Evolutionary conservation across 2,329 filamentous ascomycete genomes (phyloP).

Genomic region (Fusarium luffae): DNA sequence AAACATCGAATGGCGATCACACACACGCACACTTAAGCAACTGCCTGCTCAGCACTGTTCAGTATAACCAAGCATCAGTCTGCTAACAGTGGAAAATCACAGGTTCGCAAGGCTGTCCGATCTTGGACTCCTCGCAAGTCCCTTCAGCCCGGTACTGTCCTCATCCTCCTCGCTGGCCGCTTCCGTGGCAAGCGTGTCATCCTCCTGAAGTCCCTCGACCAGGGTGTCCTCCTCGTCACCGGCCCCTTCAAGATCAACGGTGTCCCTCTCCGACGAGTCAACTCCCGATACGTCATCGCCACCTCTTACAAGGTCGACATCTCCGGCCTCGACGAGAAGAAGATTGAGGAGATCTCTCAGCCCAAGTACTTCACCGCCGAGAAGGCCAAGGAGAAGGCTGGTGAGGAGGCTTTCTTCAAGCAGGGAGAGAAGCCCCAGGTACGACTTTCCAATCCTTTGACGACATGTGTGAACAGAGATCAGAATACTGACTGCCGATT

Average conservation of each 20-base stretch:
- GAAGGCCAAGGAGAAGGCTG: constrained; percentile 93
- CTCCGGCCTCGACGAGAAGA: constrained; percentile 86
- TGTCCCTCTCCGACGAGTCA: constrained; percentile 94
- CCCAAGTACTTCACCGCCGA: constrained; percentile 96
- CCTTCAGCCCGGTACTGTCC: constrained; percentile 93
- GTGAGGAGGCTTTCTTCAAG: constrained; percentile 99
- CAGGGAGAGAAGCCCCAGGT: constrained; percentile 98
- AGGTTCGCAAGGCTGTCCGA: constrained; percentile 96
- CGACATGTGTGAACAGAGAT: neutral
- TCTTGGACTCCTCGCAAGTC: constrained; percentile 87
- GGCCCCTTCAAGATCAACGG: constrained; percentile 99
- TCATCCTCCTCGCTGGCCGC: constrained; percentile 98
- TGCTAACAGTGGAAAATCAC: constrained; percentile 51
- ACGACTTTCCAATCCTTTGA: constrained; percentile 52
- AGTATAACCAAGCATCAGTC: constrained; percentile 20
- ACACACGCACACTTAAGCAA: neutral
- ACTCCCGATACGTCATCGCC: constrained; percentile 93
- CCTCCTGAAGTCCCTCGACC: constrained; percentile 96
- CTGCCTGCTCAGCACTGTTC: constrained; percentile 13
- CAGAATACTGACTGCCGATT: constrained; percentile 43
- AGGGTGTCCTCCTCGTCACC: constrained; percentile 98
- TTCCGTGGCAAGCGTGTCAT: constrained; percentile 99
- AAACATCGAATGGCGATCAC: constrained; percentile 33
- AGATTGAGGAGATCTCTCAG: constrained; percentile 81
- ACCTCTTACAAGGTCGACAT: constrained; percentile 89